Conservation (phyloP, 495 filamentous ascomycete genomes). For the Penicillium bovifimosum region DNA sequence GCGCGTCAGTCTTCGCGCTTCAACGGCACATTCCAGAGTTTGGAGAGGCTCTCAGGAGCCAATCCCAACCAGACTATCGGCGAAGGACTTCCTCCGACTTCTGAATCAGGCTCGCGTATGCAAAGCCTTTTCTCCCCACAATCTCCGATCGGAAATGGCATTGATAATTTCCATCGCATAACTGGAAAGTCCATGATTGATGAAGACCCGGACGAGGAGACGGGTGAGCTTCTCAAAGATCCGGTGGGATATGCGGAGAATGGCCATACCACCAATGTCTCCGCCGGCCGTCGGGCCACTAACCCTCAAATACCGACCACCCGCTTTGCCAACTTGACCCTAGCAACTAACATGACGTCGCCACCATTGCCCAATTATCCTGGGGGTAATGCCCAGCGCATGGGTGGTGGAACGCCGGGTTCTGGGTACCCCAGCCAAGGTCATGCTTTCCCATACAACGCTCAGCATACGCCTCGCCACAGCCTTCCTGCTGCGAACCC, state of each 20-base stretch:
- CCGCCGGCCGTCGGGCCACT: constrained; percentile 57
- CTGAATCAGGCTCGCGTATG: constrained; percentile 58
- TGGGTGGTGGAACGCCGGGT: constrained; percentile 48
- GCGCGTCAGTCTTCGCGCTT: constrained; percentile 71
- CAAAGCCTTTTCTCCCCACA: constrained; percentile 77
- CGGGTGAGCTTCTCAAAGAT: constrained; percentile 75
- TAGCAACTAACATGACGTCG: constrained; percentile 59
- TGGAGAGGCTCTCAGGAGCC: constrained; percentile 66
- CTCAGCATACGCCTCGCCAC: constrained; percentile 56
- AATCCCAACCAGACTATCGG: constrained; percentile 49
- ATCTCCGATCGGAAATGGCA: constrained; percentile 73
- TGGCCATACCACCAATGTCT: constrained; percentile 48
- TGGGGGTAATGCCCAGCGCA: constrained; percentile 28
- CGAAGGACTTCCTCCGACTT: constrained; percentile 50
- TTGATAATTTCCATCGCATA: constrained; percentile 62
- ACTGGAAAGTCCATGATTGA: constrained; percentile 82
- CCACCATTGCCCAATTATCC: constrained; percentile 48
- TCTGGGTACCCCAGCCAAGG: constrained; percentile 57
- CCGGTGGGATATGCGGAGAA: constrained; percentile 80
- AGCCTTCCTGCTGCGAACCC: constrained; percentile 88
- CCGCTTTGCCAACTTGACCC: constrained; percentile 64
- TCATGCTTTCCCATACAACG: constrained; percentile 50
- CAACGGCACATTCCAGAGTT: constrained; percentile 68
- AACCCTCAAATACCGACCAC: constrained; percentile 67
- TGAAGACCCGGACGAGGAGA: constrained; percentile 81